Conservation (phyloP, 106 monocot species). For the Dioscorea zingiberensis region DNA sequence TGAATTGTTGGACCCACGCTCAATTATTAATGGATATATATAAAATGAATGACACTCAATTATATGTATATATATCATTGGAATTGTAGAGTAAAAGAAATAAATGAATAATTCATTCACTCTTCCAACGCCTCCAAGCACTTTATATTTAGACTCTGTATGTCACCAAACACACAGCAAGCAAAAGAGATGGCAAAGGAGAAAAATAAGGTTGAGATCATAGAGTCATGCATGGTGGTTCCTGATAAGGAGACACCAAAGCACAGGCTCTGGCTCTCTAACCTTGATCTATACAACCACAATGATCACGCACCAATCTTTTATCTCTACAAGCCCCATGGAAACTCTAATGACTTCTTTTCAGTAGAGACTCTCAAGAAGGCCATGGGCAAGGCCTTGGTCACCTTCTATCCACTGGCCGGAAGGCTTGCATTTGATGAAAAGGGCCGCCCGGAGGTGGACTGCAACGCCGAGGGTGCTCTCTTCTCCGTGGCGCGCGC, state of each 20-base stretch:
- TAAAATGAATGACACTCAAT: no score
- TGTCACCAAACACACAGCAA: no score
- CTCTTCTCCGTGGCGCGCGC: conserved; percentile 40
- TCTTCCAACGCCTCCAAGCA: conserved; percentile 3
- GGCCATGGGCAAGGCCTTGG: conserved; percentile 25
- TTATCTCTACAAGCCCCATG: conserved; percentile 16
- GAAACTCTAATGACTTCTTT: background rate
- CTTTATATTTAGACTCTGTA: no score
- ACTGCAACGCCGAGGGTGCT: conserved; percentile 53
- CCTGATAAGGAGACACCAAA: conserved; percentile 13
- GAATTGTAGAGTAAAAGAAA: no score
- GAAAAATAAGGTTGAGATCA: no score
- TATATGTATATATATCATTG: no score
- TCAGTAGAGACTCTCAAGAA: conserved; percentile 8
- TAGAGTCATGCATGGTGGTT: conserved; percentile 13
- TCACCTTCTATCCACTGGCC: conserved; percentile 44
- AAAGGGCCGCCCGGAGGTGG: conserved; percentile 37
- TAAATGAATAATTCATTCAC: no score
- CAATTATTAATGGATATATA: no score
- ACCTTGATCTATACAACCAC: conserved; percentile 14
- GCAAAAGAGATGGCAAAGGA: no score
- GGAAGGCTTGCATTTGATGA: conserved; percentile 26
- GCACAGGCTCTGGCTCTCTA: conserved; percentile 18
- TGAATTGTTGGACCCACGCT: no score
- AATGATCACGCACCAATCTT: conserved; percentile 17